Conservation (phyloP, 257 asterid genomes). For the Henckelia pumila region DNA sequence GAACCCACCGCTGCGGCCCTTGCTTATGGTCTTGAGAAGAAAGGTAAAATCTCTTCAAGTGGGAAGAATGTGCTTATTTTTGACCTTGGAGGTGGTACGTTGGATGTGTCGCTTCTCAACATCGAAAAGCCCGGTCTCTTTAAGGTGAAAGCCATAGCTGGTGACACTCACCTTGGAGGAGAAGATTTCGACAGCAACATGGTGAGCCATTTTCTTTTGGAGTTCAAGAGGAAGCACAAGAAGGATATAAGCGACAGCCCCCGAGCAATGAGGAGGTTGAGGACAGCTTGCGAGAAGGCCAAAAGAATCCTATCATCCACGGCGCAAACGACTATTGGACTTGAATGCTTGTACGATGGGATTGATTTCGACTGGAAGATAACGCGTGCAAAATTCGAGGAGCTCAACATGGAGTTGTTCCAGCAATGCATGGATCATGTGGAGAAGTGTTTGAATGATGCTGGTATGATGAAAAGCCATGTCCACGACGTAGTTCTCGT, state of each 20-base stretch:
- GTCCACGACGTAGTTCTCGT: slow-evolving; percentile 46
- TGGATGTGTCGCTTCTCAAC: slow-evolving; percentile 39
- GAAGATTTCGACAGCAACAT: slow-evolving; percentile 46
- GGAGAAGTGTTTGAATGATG: slow-evolving; percentile 49
- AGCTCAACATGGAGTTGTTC: slow-evolving; percentile 50
- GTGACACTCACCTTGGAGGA: slow-evolving; percentile 43
- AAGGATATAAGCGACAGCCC: slow-evolving; percentile 30
- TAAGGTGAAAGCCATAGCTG: slow-evolving; percentile 27
- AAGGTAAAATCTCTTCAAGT: background rate
- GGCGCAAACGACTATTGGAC: slow-evolving; percentile 46
- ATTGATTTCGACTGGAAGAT: slow-evolving; percentile 44
- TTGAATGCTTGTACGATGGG: slow-evolving; percentile 45
- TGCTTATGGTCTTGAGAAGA: background rate
- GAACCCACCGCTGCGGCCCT: background rate
- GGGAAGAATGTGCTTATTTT: background rate
- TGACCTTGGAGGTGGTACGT: slow-evolving; percentile 45
- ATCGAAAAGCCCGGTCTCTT: slow-evolving; percentile 23
- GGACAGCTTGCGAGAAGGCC: slow-evolving; percentile 43
- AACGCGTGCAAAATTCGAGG: slow-evolving; percentile 48
- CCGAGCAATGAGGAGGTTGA: slow-evolving; percentile 47
- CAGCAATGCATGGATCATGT: slow-evolving; percentile 48
- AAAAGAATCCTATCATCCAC: slow-evolving; percentile 49
- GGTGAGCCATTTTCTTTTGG: slow-evolving; percentile 48
- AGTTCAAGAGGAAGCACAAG: slow-evolving; percentile 43
- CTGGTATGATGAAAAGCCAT: slow-evolving; percentile 41